These are phyloP conservation scores for Phlyctochytrium planicorne DNA, from an alignment of 192 early-diverging fungal species.

Conservation along the genomic window DNA sequence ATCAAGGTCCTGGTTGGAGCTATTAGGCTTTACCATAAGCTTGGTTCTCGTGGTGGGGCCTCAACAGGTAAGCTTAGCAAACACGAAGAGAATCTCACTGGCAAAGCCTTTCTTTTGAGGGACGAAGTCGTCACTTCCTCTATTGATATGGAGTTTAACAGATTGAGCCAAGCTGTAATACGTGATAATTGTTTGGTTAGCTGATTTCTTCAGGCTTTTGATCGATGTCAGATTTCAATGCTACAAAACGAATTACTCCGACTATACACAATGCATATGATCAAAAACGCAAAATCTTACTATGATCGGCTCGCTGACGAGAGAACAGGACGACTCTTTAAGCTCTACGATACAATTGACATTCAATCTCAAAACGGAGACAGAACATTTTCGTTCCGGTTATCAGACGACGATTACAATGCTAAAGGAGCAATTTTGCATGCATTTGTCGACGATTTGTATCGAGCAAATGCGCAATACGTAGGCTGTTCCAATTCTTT, in stretches of 20 bases:
- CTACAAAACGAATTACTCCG: conserved; percentile 49
- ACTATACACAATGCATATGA: conserved; percentile 35
- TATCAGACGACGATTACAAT: conserved; percentile 49
- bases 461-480: conserved; percentile 32
- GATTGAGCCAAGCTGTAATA: conserved; percentile 41
- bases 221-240: conserved; percentile 44
- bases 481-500: conserved; percentile 31
- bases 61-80: conserved; percentile 24
- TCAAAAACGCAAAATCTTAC: conserved; percentile 35
- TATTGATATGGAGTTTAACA: conserved; percentile 47
- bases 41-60: conserved; percentile 49
- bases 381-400: conserved; percentile 35
- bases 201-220: conserved; percentile 30
- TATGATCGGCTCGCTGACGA: conserved; percentile 49
- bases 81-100: conserved; percentile 6
- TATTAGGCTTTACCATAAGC: conserved; percentile 45
- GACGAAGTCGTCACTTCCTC: conserved; percentile 46
- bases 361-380: conserved; percentile 35
- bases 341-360: conserved; percentile 39
- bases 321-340: conserved; percentile 49
- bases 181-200: not conserved
- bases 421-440: conserved; percentile 44
- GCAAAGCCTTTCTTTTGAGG: conserved; percentile 32
- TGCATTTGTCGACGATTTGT: conserved; percentile 46
- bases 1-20: conserved; percentile 47